Base-by-base conservation (phyloP, 1,139 yeast species). In the Kodamaea fungicola region DNA sequence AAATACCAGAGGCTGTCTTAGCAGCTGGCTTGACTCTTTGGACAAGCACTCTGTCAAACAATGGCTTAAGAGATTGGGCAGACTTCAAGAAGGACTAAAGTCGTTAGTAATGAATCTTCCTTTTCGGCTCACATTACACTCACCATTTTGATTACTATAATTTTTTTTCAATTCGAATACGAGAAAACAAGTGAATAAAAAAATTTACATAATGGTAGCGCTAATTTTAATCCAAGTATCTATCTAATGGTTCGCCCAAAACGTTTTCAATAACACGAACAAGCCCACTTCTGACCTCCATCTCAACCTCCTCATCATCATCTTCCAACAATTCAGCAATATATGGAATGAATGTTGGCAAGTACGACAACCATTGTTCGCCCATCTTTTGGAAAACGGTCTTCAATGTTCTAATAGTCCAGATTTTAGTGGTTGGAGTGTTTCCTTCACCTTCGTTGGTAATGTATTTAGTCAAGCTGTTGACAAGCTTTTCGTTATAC, bases 301-400 rank as follows among this genome's bases (percentile, higher is more conserved):
- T 60, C 61, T 92, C 98, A 23, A 94, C 96, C 33, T 76, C 79
- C 61, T 94, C 98, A 46, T 90, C 95, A 44, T 92, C 97, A 58
- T 90, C 97, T 58, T 92, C 98, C 45, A 92, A 72, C 43, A 94
- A 68, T 62, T 92, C 99, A 5, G 97, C 97, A 59, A 92, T 87
- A 46, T 88, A 76, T 30, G 99, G 99, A 44, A 94, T 95, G 52
- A 92, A 74, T 54, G 92, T 96, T 21, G 98, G 98, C 55, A 92
- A 74, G 69, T 86, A 75, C 28, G 83, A 68, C 46, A 92, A 76
- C 98, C 98, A 92, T 59, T 83, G 89, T 54, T 92, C 97, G 37
- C 97, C 97, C 57, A 89, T 82, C 68, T 86, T 86, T 49, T 86
- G 86, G 74, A 89, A 92, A 30, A 92, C 78, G 21, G 80, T 72